Evolutionary conservation across 805 yeast species (phyloP).

Genomic region (Yarrowia sp.): DNA sequence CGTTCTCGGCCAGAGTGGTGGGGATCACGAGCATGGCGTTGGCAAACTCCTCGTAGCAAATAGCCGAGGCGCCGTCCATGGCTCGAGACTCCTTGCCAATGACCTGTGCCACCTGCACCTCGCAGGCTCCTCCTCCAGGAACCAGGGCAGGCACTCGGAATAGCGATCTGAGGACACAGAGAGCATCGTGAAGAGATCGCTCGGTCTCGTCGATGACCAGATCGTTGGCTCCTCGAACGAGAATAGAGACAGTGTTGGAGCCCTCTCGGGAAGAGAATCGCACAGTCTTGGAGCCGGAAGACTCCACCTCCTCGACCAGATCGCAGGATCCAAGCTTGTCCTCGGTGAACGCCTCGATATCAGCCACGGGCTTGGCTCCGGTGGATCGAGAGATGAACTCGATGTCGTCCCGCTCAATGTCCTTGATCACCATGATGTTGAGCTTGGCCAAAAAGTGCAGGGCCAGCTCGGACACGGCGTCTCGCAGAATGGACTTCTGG

Average conservation of each 20-base stretch:
- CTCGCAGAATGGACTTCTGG: constrained; percentile 92
- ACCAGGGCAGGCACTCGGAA: constrained; percentile 88
- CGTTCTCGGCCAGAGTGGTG: constrained; percentile 92
- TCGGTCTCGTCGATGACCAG: constrained; percentile 95
- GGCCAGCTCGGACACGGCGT: constrained; percentile 93
- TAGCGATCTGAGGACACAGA: constrained; percentile 88
- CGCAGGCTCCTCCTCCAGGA: constrained; percentile 99
- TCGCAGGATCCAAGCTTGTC: constrained; percentile 93
- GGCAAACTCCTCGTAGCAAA: constrained; percentile 91
- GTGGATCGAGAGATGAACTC: constrained; percentile 86
- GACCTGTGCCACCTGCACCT: constrained; percentile 82
- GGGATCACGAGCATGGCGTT: constrained; percentile 92
- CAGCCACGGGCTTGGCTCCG: constrained; percentile 97
- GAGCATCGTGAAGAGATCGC: constrained; percentile 95
- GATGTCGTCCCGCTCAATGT: constrained; percentile 94
- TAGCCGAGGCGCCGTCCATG: constrained; percentile 84
- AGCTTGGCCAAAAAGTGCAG: constrained; percentile 92
- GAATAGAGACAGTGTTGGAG: constrained; percentile 73
- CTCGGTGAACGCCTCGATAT: constrained; percentile 89
- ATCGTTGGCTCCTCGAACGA: constrained; percentile 93
- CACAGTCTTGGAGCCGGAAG: constrained; percentile 88
- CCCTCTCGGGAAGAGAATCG: constrained; percentile 60
- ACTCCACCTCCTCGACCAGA: constrained; percentile 86
- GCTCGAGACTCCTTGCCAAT: constrained; percentile 73
- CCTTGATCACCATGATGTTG: constrained; percentile 92